A percentile compares a stretch with the other conserved stretches of the same genome.
These are phyloP conservation scores for Mycosarcoma maydis DNA, from an alignment of 1,284 basidiomycete genomes.

Conservation along the genomic window DNA sequence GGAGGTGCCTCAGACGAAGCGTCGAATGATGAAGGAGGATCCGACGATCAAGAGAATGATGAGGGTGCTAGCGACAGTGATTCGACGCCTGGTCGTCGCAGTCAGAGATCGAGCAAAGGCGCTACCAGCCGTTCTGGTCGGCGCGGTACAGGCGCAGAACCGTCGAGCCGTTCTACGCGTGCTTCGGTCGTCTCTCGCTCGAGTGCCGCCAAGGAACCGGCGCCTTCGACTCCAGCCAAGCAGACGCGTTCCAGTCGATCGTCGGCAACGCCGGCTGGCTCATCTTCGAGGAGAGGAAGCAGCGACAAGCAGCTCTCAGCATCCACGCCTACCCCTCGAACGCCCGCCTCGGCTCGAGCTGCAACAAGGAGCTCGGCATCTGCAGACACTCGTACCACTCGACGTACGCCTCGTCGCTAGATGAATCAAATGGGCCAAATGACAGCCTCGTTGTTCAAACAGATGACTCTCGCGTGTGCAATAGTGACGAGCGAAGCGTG, in stretches of 20 bases:
- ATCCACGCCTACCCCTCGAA: slow-evolving; percentile 23
- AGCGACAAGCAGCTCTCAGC: slow-evolving; percentile 29
- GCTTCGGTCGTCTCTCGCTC: slow-evolving; percentile 39
- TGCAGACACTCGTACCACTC: slow-evolving; percentile 19
- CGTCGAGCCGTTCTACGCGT: slow-evolving; percentile 20
- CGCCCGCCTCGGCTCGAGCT: slow-evolving; percentile 22
- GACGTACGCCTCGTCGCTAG: slow-evolving; percentile 44
- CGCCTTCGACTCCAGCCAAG: slow-evolving; percentile 30
- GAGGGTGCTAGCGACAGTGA: slow-evolving; percentile 19
- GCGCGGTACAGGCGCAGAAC: slow-evolving; percentile 4
- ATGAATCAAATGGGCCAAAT: background rate
- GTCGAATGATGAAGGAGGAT: slow-evolving; percentile 25
- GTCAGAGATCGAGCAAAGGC: slow-evolving; percentile 14
- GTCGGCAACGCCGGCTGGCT: slow-evolving; percentile 17
- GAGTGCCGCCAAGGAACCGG: slow-evolving; percentile 28
- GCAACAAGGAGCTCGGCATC: slow-evolving; percentile 36
- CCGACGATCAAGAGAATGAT: slow-evolving; percentile 22
- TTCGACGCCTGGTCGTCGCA: slow-evolving; percentile 8
- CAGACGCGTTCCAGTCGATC: slow-evolving; percentile 31
- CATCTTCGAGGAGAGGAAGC: slow-evolving; percentile 24
- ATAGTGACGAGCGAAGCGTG: background rate
- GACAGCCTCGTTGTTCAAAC: background rate
- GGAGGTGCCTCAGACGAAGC: slow-evolving; percentile 27
- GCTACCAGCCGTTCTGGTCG: slow-evolving; percentile 4
- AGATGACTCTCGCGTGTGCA: background rate